Evolutionary conservation across 495 filamentous ascomycete species (phyloP), one percentile per base, ranked within the genome.

Genomic region (Penicillium dipodomyicola): DNA sequence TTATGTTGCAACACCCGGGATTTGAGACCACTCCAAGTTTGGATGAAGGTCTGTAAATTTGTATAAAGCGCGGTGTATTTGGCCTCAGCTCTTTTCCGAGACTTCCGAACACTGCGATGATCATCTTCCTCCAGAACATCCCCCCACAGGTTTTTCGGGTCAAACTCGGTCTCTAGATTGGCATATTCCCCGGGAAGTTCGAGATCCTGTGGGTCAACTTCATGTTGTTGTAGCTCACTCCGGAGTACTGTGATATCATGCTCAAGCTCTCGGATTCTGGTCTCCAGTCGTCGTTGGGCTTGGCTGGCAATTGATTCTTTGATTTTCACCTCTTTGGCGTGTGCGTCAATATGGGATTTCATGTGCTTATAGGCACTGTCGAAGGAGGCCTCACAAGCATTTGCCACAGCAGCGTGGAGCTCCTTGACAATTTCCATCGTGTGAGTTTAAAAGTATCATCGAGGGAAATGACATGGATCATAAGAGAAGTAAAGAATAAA

Each of bases 381-480:
- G 49, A 78, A 73, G 4, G 64, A 65, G 5, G 56, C 52, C 40
- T 72, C 68, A 43, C 65, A 72, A 22, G 58, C 52, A 43, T 68
- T 57, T 20, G 71, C 54, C 41, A 75, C 46, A 40, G 73, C 69
- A 41, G 53, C 52, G 25, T 72, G 72, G 47, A 78, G 68, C 27
- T 65, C 64, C 50, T 67, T 70, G n/a, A 78, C 41, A 27, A 66
- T 41, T 22, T 78, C 75, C 75, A 78, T 78, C n/a, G 27, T 20
- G 46, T 9, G 14, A 7, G 57, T 14, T 39, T 15, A 32, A 29
- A 23, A 33, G 19, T 40, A 27, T n/a, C 12, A 46, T 33, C 8
- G 25, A 33, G 39, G 35, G 5, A 25, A 41, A 46, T 10, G 9
- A 10, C n/a, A 39, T 17, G n/a, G n/a, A 12, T 48, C 5, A 20